Conservation (phyloP, 2,329 filamentous ascomycete genomes). For the Bipolaris bicolor region DNA sequence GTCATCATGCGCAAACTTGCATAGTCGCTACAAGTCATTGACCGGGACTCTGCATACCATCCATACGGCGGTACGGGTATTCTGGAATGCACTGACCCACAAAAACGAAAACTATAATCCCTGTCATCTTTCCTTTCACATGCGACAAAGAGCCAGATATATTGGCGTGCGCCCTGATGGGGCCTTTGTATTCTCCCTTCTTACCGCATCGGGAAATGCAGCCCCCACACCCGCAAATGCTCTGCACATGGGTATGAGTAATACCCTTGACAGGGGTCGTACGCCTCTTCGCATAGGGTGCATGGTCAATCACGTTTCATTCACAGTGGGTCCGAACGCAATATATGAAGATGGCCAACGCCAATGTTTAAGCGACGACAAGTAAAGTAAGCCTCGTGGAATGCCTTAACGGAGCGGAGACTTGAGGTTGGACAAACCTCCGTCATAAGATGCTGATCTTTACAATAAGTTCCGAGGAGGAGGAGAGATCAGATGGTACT, state of each 20-base stretch:
- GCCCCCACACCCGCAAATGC: not conserved
- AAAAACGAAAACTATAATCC: not conserved
- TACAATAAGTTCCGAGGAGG: not conserved
- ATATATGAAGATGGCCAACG: not conserved
- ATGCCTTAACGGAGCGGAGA: conserved; percentile 13
- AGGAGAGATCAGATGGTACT: not conserved
- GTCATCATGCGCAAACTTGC: not conserved
- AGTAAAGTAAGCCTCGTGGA: conserved; percentile 15
- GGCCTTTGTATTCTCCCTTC: not conserved
- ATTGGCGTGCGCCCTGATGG: not conserved
- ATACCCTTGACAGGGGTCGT: no score
- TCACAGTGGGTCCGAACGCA: not conserved
- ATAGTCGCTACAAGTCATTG: not conserved
- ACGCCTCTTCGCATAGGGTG: not conserved
- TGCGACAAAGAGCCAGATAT: not conserved
- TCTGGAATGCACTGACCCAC: not conserved
- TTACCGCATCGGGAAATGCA: not conserved
- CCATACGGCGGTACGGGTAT: not conserved
- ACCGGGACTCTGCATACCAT: not conserved
- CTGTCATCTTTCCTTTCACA: not conserved
- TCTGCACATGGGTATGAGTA: not conserved
- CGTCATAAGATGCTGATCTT: not conserved
- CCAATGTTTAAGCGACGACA: not conserved
- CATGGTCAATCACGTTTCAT: not conserved
- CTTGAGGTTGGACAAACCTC: not conserved